phyloP scores from a whole-genome alignment of 208 protist genomes.

The Polymyxa betae region DNA sequence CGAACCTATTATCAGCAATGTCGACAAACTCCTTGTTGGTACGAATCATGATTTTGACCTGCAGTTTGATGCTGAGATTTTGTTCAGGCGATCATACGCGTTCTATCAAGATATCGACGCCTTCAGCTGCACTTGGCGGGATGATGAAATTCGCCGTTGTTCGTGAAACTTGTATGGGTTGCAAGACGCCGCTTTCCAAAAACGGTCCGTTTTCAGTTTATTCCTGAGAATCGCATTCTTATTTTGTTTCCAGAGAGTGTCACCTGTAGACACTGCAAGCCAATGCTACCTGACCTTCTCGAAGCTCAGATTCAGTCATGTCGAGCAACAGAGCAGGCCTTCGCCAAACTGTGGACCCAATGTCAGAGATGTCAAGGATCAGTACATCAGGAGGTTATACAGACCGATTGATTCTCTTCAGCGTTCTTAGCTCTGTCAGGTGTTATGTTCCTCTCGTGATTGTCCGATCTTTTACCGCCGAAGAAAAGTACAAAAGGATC shows the following conservation, averaged over 20 bases:
- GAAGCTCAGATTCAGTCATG: constrained; percentile 11
- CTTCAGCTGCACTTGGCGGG: constrained; percentile 85
- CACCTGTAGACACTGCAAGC: constrained; percentile 44
- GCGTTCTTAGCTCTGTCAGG: constrained; percentile 78
- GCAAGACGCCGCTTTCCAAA: constrained; percentile 73
- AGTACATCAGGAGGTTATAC: constrained; percentile 51
- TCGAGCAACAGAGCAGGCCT: constrained; percentile 84
- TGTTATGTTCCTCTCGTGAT: constrained; percentile 87
- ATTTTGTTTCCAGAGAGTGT: background rate
- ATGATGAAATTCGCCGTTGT: constrained; percentile 96
- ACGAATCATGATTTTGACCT: background rate
- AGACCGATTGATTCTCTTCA: background rate
- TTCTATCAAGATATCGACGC: constrained; percentile 86
- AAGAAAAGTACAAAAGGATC: constrained; percentile 98
- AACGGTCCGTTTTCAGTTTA: constrained; percentile 2
- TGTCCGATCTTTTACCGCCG: constrained; percentile 99
- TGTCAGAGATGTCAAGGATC: constrained; percentile 95
- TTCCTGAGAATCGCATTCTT: background rate
- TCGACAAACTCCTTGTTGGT: constrained; percentile 56
- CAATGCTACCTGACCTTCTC: background rate
- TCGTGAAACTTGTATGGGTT: constrained; percentile 91
- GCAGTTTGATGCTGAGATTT: background rate
- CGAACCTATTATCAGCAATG: constrained; percentile 88
- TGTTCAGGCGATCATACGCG: constrained; percentile 94
- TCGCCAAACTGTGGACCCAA: constrained; percentile 95